These are phyloP conservation scores for Phyllosticta citribraziliensis DNA, from an alignment of 2,329 filamentous ascomycete species.

Conservation along the genomic window DNA sequence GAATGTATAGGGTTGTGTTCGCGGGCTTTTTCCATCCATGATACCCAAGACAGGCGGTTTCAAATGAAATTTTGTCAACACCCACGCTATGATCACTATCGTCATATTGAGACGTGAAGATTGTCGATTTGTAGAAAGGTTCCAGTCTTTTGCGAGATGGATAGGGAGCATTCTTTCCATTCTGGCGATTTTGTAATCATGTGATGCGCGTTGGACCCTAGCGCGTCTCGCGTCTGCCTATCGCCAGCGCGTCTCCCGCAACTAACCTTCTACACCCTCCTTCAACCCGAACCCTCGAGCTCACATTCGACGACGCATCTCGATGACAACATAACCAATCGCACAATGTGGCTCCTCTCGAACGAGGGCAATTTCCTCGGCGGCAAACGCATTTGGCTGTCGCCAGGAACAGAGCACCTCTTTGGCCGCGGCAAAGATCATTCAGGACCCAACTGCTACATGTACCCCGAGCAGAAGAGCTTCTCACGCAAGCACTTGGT, in stretches of 20 bases:
- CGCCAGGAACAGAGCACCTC: slow-evolving; percentile 74
- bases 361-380: slow-evolving; percentile 46
- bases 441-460: slow-evolving; percentile 38
- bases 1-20: slow-evolving; percentile 14
- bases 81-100: background rate
- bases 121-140: background rate
- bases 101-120: background rate
- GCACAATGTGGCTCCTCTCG: slow-evolving; percentile 44
- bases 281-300: background rate
- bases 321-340: background rate
- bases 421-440: slow-evolving; percentile 67
- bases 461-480: slow-evolving; percentile 57
- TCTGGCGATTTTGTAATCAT: background rate
- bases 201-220: background rate
- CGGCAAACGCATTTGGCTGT: slow-evolving; percentile 69
- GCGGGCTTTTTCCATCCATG: background rate
- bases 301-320: background rate
- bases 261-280: background rate
- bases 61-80: background rate
- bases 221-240: slow-evolving; percentile 3
- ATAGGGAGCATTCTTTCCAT: background rate
- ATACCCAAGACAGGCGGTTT: background rate
- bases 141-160: background rate
- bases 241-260: background rate
- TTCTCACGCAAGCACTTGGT: slow-evolving; percentile 85